phyloP scores from a whole-genome alignment of 305 asterid genomes.

The Solanum chacoense region DNA sequence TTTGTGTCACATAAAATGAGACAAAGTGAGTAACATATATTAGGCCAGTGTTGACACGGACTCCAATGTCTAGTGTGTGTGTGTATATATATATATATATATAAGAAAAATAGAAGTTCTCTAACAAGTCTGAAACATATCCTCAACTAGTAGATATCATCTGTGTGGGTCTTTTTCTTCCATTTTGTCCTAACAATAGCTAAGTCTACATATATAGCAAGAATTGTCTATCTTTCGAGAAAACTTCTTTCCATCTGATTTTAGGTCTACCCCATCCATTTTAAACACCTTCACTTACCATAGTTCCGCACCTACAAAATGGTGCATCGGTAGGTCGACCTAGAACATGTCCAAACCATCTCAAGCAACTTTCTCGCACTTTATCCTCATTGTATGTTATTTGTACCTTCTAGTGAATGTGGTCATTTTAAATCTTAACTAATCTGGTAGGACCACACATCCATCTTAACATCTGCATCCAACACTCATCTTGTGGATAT shows the following conservation, averaged over 20 bases:
- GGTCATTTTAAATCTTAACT: not conserved
- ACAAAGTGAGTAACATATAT: not conserved
- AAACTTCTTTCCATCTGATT: not conserved
- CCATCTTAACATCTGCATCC: not conserved
- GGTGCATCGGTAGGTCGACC: not conserved
- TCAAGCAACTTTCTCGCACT: not conserved
- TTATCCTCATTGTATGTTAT: not conserved
- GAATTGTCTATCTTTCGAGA: not conserved
- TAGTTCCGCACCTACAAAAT: not conserved
- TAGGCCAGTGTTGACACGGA: not conserved
- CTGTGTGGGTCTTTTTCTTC: not conserved
- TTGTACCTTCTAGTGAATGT: not conserved
- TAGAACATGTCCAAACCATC: not conserved
- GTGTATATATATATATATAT: no score
- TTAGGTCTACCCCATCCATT: not conserved
- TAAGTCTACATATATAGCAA: not conserved
- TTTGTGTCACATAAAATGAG: not conserved
- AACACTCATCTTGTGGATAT: not conserved
- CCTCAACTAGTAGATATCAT: not conserved
- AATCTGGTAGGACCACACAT: not conserved
- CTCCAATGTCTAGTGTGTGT: not conserved
- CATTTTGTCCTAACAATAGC: not conserved
- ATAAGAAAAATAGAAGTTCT: not conserved
- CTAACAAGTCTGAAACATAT: not conserved
- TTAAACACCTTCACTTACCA: not conserved